A percentile compares a stretch with the other conserved stretches of the same genome.
Conservation (phyloP, 306 rosid genomes). For the Echinosophora koreensis region DNA sequence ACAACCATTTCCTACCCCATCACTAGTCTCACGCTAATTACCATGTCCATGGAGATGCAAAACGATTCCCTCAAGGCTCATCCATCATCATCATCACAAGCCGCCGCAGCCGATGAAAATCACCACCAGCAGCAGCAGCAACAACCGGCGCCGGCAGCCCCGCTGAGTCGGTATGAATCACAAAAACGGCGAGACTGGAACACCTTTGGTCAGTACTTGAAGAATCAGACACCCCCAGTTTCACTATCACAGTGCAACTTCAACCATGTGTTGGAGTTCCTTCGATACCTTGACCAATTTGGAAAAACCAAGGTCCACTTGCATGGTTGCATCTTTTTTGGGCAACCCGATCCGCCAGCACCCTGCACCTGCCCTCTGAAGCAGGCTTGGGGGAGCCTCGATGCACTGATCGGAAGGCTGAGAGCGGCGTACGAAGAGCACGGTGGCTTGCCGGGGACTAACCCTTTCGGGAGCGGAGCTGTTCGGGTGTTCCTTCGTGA, state of each 20-base stretch:
- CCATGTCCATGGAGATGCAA: slow-evolving; percentile 63
- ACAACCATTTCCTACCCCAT: neutral
- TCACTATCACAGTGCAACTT: slow-evolving; percentile 74
- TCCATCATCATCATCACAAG: slow-evolving; percentile 42
- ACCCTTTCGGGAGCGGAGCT: slow-evolving; percentile 87
- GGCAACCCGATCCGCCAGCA: slow-evolving; percentile 94
- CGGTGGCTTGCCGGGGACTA: slow-evolving; percentile 76
- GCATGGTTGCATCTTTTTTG: slow-evolving; percentile 85
- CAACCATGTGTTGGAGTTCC: slow-evolving; percentile 88
- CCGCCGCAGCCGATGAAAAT: neutral
- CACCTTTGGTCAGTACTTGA: slow-evolving; percentile 84
- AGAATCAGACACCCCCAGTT: slow-evolving; percentile 76
- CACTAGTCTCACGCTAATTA: neutral
- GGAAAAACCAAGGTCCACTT: slow-evolving; percentile 92
- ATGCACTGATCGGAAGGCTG: slow-evolving; percentile 87
- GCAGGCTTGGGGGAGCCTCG: slow-evolving; percentile 98
- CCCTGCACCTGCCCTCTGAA: slow-evolving; percentile 88
- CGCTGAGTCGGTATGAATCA: slow-evolving; percentile 83
- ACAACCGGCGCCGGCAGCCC: slow-evolving; percentile 40
- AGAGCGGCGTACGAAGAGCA: slow-evolving; percentile 91
- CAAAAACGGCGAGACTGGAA: slow-evolving; percentile 94
- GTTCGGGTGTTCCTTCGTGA: slow-evolving; percentile 84
- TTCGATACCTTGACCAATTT: slow-evolving; percentile 87
- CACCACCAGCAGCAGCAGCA: slow-evolving; percentile 37
- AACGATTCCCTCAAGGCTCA: slow-evolving; percentile 57